Evolutionary conservation across 2,329 filamentous ascomycete genomes (phyloP).

Genomic region (Aspergillus ochraceoroseus): DNA sequence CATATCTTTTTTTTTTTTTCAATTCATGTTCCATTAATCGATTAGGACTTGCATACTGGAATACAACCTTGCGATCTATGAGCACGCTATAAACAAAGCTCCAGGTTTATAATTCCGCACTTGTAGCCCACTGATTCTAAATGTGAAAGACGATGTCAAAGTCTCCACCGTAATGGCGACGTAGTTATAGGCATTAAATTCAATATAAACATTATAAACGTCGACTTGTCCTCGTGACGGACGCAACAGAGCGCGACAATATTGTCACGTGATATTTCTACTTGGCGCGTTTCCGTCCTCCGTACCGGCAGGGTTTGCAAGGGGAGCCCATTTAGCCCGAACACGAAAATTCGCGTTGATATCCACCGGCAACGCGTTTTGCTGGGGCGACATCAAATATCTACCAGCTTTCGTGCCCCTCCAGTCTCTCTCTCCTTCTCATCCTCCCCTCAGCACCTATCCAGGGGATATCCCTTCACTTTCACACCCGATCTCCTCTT

Average conservation of each 20-base stretch:
- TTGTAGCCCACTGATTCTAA: not conserved
- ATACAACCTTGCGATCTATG: slow-evolving; percentile 3
- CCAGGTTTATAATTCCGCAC: too few relatives aligned
- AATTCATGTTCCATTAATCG: slow-evolving; percentile 8
- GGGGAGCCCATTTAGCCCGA: slow-evolving; percentile 27
- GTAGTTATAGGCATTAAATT: too few relatives aligned
- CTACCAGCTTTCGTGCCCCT: slow-evolving; percentile 26
- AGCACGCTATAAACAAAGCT: not conserved
- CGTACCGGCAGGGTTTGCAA: slow-evolving; percentile 13
- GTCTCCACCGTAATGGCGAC: too few relatives aligned
- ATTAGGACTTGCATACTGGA: slow-evolving; percentile 9
- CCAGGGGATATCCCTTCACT: slow-evolving; percentile 13
- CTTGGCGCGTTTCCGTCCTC: slow-evolving; percentile 18
- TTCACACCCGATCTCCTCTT: slow-evolving; percentile 3
- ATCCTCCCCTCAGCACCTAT: slow-evolving; percentile 20
- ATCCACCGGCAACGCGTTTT: slow-evolving; percentile 31
- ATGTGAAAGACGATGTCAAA: too few relatives aligned
- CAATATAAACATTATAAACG: too few relatives aligned
- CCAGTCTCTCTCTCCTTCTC: slow-evolving; percentile 26
- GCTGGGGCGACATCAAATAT: slow-evolving; percentile 34
- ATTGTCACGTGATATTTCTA: not conserved
- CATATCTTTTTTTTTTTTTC: slow-evolving; percentile 9
- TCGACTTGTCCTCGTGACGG: not conserved
- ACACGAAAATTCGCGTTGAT: slow-evolving; percentile 36
- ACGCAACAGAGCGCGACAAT: not conserved